Evolutionary conservation across 2,329 filamentous ascomycete species (phyloP).

Genomic region (Pestalotiopsis fici): DNA sequence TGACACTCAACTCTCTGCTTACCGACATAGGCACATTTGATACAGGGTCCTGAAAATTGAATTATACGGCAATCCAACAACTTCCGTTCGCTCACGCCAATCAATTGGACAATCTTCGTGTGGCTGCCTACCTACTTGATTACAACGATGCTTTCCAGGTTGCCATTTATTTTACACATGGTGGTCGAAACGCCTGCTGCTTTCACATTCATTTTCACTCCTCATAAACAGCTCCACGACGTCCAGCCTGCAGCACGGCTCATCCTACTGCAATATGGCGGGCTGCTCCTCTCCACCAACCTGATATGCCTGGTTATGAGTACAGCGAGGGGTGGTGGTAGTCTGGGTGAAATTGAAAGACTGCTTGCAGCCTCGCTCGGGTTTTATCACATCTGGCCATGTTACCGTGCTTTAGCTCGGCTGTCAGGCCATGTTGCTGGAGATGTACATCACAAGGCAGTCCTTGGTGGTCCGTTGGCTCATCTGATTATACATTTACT

Average conservation of each 20-base stretch:
- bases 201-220: conserved; percentile 44
- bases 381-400: conserved; percentile 51
- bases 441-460: conserved; percentile 17
- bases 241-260: conserved; percentile 41
- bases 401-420: conserved; percentile 40
- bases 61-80: no score
- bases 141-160: conserved; percentile 20
- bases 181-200: conserved; percentile 43
- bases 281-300: conserved; percentile 45
- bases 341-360: conserved; percentile 31
- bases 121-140: no score
- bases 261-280: conserved; percentile 48
- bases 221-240: conserved; percentile 41
- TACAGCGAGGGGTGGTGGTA: conserved; percentile 17
- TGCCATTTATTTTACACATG: conserved; percentile 39
- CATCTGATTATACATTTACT: conserved; percentile 44
- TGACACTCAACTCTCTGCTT: no score
- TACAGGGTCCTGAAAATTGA: no score
- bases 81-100: no score
- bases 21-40: no score
- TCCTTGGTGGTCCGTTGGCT: conserved; percentile 46
- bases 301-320: conserved; percentile 41
- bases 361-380: conserved; percentile 41
- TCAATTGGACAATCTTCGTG: no score
- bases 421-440: conserved; percentile 24